Base-by-base conservation (phyloP, 2,329 filamentous ascomycete species). In the Aureobasidium musti region DNA sequence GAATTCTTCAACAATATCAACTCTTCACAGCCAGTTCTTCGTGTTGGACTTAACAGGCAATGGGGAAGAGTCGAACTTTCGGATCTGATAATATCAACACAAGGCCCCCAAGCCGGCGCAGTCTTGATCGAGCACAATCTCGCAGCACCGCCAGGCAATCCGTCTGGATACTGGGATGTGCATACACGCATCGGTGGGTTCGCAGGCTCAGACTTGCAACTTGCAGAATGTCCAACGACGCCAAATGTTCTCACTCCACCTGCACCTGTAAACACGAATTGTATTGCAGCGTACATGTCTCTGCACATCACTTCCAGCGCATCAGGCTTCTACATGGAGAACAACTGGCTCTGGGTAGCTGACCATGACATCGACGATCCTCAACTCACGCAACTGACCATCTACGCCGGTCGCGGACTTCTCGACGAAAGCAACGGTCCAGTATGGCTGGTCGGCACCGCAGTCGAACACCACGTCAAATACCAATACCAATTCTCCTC, bases 401-500 rank as follows among this genome's bases (percentile, higher is more conserved):
- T 82, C 39, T 81, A 78, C 53, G 77, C 78, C 43, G 83, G 79
- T 50, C 80, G 84, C 17, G 82, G 83, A 37, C 72, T 80, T 0
- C 75, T 83, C 2, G 75, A 83, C 47, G 66, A 69, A 52, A 67
- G 65, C 10, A 45, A 17, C 1, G 63, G 63, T 5, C 81, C 82
- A 2, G 83, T 80, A 26, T 87, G 84, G 85, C 75, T 87, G 7
- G 14, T 54, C 56, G 83, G 82, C 33, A 83, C 82, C 3, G 79
- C 79, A 0, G 81, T 80, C 30, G 84, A 86, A 72, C 84, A 86
- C 73, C 82, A 81, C 75, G 77, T 79, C 5, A 73, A 86, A 39
- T 86, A 86, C 73, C 81, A 86, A 70, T 83, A 84, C 72, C 80
- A 83, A 57, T 76, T 85, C 67, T 74, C 80, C 68, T 76, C 77